Evolutionary conservation across 2,329 filamentous ascomycete genomes (phyloP), one percentile per base, ranked within the genome.

Genomic region (Raffaelea ambrosiae): DNA sequence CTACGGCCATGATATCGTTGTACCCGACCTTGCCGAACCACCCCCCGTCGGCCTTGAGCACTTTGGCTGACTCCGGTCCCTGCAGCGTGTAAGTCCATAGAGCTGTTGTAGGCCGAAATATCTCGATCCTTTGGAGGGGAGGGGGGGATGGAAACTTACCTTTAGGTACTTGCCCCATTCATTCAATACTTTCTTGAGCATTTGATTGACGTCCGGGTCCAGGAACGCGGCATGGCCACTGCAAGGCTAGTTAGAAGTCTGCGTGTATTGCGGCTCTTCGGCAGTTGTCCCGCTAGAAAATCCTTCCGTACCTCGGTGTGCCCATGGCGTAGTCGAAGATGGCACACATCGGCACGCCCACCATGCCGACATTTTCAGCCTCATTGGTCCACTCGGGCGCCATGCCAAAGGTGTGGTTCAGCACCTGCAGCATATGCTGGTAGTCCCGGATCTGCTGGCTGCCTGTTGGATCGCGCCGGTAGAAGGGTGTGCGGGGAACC

Each of bases 391-490:
- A 76, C 54, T 73, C 68, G 1, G 75, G 75, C 4, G 73, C 73
- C 14, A 63, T 61, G 19, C 64, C 65, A 43, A 78, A 68, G 48
- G 76, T 66, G 53, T 84, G 75, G 58, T 86, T 85, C 44, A 88
- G 67, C 9, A 86, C 70, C 20, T 69, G 65, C 19, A 88, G 69
- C 77, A 88, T 81, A 54, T 86, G 79, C 5, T 72, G 49, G 55
- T 84, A 85, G 63, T 84, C 74, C 9, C 77, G 74, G 48, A 88
- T 76, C 62, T 84, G 79, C 31, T 67, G 71, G 46, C 72, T 68
- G 2, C 81, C 82, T 1, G 75, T 78, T 0, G 82, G 81, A 51
- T 86, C 82, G 7, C 66, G 68, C 50, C 62, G 59, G 63, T 87
- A 87, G 0, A 76, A 76, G 18, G 71, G 65, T 61, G 79, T 80